Conservation (phyloP, 805 yeast genomes). For the Debaryomyces castellii region DNA sequence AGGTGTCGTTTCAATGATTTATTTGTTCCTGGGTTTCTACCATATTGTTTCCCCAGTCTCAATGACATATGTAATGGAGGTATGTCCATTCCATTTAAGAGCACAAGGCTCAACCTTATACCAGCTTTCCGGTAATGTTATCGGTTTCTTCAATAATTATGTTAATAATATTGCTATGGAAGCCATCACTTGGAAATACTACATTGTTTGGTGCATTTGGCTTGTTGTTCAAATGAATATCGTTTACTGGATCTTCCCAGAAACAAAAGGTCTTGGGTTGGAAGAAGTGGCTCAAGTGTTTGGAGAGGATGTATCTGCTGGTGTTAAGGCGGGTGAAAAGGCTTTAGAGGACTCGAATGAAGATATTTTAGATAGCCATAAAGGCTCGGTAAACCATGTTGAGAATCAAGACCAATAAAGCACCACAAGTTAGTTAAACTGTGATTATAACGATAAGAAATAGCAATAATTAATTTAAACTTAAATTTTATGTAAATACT, state of each 20-base stretch:
- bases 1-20: constrained; percentile 4
- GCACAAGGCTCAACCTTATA: constrained; percentile 39
- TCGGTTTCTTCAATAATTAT: constrained; percentile 25
- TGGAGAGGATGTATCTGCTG: constrained; percentile 21
- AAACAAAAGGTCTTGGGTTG: constrained; percentile 42
- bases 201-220: constrained; percentile 37
- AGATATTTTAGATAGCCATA: not conserved
- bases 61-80: constrained; percentile 2
- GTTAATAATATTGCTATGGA: constrained; percentile 41
- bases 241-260: constrained; percentile 37
- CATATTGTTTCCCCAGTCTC: not conserved
- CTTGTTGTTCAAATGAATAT: constrained; percentile 27
- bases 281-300: constrained; percentile 42
- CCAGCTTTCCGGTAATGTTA: constrained; percentile 18
- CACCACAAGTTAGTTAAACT: too few species aligned
- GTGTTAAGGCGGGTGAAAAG: constrained; percentile 7
- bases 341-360: constrained; percentile 1
- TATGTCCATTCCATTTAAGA: constrained; percentile 1
- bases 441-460: too few species aligned
- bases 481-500: too few species aligned
- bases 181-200: constrained; percentile 42
- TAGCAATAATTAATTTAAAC: too few species aligned
- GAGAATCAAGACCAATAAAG: not conserved
- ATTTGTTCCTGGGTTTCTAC: constrained; percentile 1
- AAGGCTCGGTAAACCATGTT: not conserved